These are phyloP conservation scores for Jackrogersella minutella DNA, from an alignment of 495 filamentous ascomycete species.

Conservation along the genomic window DNA sequence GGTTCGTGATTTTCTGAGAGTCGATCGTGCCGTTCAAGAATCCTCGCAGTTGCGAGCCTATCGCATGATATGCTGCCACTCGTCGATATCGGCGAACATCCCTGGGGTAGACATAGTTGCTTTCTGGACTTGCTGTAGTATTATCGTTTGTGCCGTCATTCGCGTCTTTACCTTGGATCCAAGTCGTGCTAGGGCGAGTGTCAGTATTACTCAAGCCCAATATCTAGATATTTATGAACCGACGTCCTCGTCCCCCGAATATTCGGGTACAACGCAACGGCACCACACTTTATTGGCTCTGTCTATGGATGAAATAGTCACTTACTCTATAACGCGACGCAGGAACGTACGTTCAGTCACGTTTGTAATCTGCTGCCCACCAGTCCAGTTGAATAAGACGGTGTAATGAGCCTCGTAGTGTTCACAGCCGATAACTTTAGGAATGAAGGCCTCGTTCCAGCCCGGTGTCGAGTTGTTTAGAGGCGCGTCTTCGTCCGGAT, in stretches of 20 bases:
- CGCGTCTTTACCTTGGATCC: slow-evolving; percentile 40
- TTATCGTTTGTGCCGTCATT: slow-evolving; percentile 51
- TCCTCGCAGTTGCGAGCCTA: slow-evolving; percentile 43
- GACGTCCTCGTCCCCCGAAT: background rate
- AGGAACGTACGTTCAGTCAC: slow-evolving; percentile 41
- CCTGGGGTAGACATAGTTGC: slow-evolving; percentile 46
- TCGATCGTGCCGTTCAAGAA: slow-evolving; percentile 52
- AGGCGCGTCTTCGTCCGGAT: slow-evolving; percentile 37
- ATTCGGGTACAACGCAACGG: background rate
- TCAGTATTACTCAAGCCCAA: background rate
- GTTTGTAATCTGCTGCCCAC: slow-evolving; percentile 39
- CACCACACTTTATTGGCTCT: background rate
- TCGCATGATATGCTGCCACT: slow-evolving; percentile 48
- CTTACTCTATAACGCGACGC: slow-evolving; percentile 45
- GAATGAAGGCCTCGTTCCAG: slow-evolving; percentile 44
- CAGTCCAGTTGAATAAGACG: slow-evolving; percentile 46
- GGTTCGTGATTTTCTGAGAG: slow-evolving; percentile 41
- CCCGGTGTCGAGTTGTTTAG: slow-evolving; percentile 31
- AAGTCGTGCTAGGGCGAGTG: slow-evolving; percentile 41
- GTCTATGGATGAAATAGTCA: background rate
- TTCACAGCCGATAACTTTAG: slow-evolving; percentile 52
- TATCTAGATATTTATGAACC: background rate
- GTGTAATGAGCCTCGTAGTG: slow-evolving; percentile 50
- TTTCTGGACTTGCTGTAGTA: slow-evolving; percentile 45
- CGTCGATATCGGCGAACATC: slow-evolving; percentile 43